phyloP scores from a whole-genome alignment of 176 grass and related monocot genomes.

The Eragrostis curvula region DNA sequence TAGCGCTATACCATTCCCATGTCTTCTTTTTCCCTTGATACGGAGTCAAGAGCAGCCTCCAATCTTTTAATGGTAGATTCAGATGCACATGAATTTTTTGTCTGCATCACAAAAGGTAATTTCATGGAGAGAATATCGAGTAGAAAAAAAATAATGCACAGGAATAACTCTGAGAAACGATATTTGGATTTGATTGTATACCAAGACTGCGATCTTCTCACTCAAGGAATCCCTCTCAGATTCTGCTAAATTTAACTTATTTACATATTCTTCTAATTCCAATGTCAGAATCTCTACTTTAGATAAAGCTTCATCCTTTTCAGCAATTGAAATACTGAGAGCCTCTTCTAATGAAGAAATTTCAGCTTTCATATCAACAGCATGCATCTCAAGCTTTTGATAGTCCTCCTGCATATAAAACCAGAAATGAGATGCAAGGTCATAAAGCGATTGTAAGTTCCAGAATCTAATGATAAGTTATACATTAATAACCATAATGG shows the following conservation, averaged over 20 bases:
- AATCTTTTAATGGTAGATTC: slow-evolving; percentile 56
- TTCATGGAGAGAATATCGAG: not conserved
- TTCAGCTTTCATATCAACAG: slow-evolving; percentile 68
- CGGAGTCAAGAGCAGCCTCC: slow-evolving; percentile 59
- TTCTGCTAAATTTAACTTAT: slow-evolving; percentile 54
- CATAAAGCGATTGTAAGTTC: slow-evolving; percentile 13
- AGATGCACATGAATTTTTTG: slow-evolving; percentile 52
- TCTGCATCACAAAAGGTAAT: slow-evolving; percentile 47
- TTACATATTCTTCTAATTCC: slow-evolving; percentile 64
- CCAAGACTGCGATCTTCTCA: slow-evolving; percentile 60
- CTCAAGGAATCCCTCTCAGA: slow-evolving; percentile 61
- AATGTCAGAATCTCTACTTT: slow-evolving; percentile 62
- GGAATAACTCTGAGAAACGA: not conserved
- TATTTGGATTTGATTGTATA: slow-evolving; percentile 42
- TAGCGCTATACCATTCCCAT: slow-evolving; percentile 69
- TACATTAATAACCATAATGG: not conserved
- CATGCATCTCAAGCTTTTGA: slow-evolving; percentile 69
- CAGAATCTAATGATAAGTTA: not conserved
- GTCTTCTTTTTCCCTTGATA: slow-evolving; percentile 86
- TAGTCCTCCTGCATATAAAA: slow-evolving; percentile 76
- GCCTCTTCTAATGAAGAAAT: slow-evolving; percentile 75
- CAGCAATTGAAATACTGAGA: slow-evolving; percentile 53
- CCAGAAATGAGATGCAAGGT: slow-evolving; percentile 30
- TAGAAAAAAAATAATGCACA: not conserved
- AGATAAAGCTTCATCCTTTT: slow-evolving; percentile 77